Evolutionary conservation across 192 early-diverging fungal genomes (phyloP).

Genomic region (Dissophora globulifera): DNA sequence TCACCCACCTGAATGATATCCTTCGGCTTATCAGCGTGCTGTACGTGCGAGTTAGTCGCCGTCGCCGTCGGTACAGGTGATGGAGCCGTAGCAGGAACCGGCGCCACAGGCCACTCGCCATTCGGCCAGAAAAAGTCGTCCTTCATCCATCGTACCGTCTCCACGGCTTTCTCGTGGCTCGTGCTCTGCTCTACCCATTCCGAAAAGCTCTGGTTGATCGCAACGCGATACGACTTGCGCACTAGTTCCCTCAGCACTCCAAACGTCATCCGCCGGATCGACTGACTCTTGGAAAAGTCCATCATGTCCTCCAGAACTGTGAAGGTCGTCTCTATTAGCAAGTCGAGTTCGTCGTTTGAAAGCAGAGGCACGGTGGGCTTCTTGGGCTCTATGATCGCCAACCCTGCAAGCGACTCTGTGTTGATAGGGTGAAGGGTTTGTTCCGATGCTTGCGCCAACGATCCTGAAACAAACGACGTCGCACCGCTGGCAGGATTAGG

Average conservation of each 20-base stretch:
- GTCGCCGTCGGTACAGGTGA: neutral
- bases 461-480: too few relatives aligned
- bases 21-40: neutral
- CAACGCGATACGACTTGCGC: constrained; percentile 46
- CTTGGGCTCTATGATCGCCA: constrained; percentile 1
- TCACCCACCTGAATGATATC: constrained; percentile 18
- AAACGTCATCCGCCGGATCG: constrained; percentile 52
- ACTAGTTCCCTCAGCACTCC: constrained; percentile 42
- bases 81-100: neutral
- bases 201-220: constrained; percentile 49
- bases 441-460: too few relatives aligned
- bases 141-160: constrained; percentile 50
- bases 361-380: constrained; percentile 18
- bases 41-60: neutral
- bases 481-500: too few relatives aligned
- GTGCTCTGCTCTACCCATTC: constrained; percentile 37
- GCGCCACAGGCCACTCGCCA: constrained; percentile 34
- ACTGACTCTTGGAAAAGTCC: constrained; percentile 53
- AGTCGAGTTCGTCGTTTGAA: constrained; percentile 42
- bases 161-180: constrained; percentile 36
- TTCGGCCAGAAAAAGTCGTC: constrained; percentile 49
- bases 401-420: neutral
- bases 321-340: constrained; percentile 48
- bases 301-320: constrained; percentile 47
- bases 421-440: neutral